Conservation (phyloP, 148 eudicot genomes). For the Polygonum aviculare region DNA sequence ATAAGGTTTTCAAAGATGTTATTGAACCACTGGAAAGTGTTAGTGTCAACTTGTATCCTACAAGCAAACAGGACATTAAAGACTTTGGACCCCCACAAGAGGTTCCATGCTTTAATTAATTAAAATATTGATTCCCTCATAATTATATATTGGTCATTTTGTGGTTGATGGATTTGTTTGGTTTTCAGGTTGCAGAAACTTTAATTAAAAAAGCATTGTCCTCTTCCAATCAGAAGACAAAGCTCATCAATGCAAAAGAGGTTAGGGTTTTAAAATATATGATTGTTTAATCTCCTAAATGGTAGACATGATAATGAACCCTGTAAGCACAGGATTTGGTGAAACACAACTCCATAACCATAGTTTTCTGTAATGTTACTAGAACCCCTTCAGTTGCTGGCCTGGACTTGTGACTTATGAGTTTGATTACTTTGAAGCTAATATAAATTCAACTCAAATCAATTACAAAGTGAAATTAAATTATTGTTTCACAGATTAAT, state of each 20-base stretch:
- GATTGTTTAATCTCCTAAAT: neutral
- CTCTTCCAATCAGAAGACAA: slow-evolving; percentile 77
- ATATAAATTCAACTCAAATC: no score
- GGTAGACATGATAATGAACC: neutral
- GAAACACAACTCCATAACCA: no score
- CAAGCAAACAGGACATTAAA: slow-evolving; percentile 61
- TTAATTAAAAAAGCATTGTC: slow-evolving; percentile 76
- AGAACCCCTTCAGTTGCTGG: no score
- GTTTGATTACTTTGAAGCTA: no score
- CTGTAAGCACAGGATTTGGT: neutral
- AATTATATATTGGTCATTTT: neutral
- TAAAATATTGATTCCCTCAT: slow-evolving; percentile 7
- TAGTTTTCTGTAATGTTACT: no score
- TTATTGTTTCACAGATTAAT: no score
- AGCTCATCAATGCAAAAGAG: slow-evolving; percentile 79
- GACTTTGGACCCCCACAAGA: slow-evolving; percentile 88
- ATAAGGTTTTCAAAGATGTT: slow-evolving; percentile 95
- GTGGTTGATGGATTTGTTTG: slow-evolving; percentile 8
- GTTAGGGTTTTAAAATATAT: slow-evolving; percentile 22
- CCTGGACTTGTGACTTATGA: no score
- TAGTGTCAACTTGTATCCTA: slow-evolving; percentile 70
- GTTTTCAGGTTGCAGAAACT: slow-evolving; percentile 76
- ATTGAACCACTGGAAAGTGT: slow-evolving; percentile 96
- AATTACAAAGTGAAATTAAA: no score
- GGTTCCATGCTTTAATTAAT: slow-evolving; percentile 27